Evolutionary conservation across 1,284 basidiomycete species (phyloP), one percentile per base, ranked within the genome.

Genomic region (Apiotrichum gamsii): DNA sequence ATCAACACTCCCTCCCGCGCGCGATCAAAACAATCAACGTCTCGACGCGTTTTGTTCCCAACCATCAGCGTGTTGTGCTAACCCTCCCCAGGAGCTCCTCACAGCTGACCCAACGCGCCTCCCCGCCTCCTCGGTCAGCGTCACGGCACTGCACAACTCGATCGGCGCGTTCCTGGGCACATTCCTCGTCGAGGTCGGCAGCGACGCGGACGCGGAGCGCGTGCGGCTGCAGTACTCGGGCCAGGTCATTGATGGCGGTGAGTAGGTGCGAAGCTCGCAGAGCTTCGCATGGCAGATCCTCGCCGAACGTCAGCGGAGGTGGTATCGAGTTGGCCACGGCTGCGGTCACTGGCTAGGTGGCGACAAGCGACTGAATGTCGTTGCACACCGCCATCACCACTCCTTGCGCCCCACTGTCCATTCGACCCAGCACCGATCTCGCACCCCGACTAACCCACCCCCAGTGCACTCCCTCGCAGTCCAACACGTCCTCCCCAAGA

Each of bases 211-310:
- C 29, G 68, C 68, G 0, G 68, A 70, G 50, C 49, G 48, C 30
- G 60, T 70, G 16, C 48, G 68, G 16, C 19, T 34, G 13, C 48
- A 61, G 33, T 69, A 60, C 47, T 63, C 60, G 11, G 67, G 65
- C 4, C 61, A 65, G 42, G 43, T 55, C n/a, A 64, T 70, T 29
- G 68, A 70, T 54, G 57, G 51, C 11, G 57, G 68, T 69, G 46
- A 56, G 68, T 54, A 20, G 15, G n/a, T n/a, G n/a, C n/a, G n/a
- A n/a, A n/a, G n/a, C n/a, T n/a, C n/a, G n/a, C n/a, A n/a, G n/a
- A n/a, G n/a, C n/a, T n/a, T n/a, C n/a, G n/a, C n/a, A n/a, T n/a
- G n/a, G n/a, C n/a, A n/a, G n/a, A n/a, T n/a, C n/a, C n/a, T n/a
- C n/a, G n/a, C n/a, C n/a, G n/a, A n/a, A n/a, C n/a, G n/a, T n/a